Percentiles rank a stretch among this genome's conserved stretches.
phyloP scores from a whole-genome alignment of 345 rosid species.

The Lepidium sativum region DNA sequence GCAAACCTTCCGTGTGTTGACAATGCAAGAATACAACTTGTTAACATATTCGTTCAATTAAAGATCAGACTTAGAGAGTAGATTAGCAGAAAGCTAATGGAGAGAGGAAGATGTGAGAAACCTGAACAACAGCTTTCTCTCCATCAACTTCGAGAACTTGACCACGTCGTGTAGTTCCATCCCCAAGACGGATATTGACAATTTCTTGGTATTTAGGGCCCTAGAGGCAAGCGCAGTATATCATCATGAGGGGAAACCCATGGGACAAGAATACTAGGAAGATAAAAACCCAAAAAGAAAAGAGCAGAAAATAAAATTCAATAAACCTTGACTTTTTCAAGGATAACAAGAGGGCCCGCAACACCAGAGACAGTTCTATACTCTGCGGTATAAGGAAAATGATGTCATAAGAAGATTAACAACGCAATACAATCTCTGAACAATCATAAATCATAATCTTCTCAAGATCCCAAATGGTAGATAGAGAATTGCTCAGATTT shows the following conservation, averaged over 20 bases:
- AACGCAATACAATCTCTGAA: not conserved
- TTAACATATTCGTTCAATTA: not conserved
- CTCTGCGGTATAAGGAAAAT: constrained; percentile 32
- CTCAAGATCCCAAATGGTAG: not conserved
- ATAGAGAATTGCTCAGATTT: not conserved
- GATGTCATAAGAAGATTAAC: not conserved
- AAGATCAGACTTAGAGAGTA: not conserved
- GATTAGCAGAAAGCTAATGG: not conserved
- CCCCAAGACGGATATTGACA: constrained; percentile 85
- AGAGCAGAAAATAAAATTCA: no score
- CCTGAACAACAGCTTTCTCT: constrained; percentile 96
- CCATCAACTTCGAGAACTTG: constrained; percentile 98
- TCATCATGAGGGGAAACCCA: not conserved
- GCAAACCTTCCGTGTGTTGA: not conserved
- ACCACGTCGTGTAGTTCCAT: constrained; percentile 87
- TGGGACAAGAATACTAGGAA: not conserved
- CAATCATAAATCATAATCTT: not conserved
- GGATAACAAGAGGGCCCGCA: constrained; percentile 91
- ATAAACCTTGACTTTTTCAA: constrained; percentile 78
- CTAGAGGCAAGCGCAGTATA: constrained; percentile 20
- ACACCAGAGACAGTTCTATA: constrained; percentile 94
- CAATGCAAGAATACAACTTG: not conserved
- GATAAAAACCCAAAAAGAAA: not conserved
- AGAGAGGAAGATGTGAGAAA: not conserved
- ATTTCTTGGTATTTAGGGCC: constrained; percentile 95